Evolutionary conservation across 2,329 filamentous ascomycete species (phyloP).

Genomic region (Didymella pomorum): DNA sequence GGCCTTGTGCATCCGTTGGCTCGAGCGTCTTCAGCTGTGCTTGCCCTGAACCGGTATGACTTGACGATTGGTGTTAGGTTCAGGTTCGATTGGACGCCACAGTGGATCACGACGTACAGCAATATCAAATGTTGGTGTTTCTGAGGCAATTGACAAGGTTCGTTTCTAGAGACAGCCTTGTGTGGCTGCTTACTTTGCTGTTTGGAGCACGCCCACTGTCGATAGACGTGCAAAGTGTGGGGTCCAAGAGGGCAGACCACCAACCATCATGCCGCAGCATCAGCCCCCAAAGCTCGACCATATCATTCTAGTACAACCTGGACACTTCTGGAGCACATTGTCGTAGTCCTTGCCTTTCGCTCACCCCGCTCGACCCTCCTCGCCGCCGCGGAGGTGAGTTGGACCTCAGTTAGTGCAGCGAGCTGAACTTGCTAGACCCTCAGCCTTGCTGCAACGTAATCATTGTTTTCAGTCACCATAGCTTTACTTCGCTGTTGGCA

Average conservation of each 20-base stretch:
- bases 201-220: background rate
- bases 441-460: constrained; percentile 1
- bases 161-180: background rate
- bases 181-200: constrained; percentile 5
- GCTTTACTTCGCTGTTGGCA: background rate
- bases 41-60: background rate
- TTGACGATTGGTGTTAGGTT: too few species aligned
- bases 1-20: background rate
- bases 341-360: background rate
- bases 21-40: background rate
- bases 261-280: background rate
- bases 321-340: background rate
- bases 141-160: background rate
- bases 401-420: background rate
- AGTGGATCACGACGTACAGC: background rate
- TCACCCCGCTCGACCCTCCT: background rate
- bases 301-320: background rate
- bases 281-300: background rate
- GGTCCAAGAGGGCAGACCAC: background rate
- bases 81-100: constrained; percentile 15
- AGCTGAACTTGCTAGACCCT: background rate
- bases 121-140: background rate
- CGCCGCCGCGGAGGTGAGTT: background rate
- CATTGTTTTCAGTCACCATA: background rate
- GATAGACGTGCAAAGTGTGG: background rate